Base-by-base conservation (phyloP, 2,329 filamentous ascomycete species). In the Tolypocladium pustulatum region DNA sequence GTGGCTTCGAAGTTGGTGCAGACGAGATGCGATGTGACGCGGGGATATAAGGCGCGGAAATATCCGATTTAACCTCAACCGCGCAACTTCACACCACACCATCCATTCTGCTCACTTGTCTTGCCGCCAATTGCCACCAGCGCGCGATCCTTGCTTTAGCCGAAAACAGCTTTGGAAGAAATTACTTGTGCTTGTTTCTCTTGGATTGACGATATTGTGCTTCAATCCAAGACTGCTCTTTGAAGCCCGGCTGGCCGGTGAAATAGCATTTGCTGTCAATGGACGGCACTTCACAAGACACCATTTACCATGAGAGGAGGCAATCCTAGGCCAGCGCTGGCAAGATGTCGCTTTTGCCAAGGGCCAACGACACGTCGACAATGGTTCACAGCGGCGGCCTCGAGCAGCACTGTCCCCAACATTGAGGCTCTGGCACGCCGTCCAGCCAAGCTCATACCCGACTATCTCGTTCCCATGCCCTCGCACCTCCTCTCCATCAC, bases 401-500 rank as follows among this genome's bases (percentile, higher is more conserved):
- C 49, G 9, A 22, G 34, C 30, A 22, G 5, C 17, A 46, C 25
- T 15, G 20, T 30, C 13, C 25, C 36, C 3, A 58, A 64, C 27
- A 36, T 65, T 13, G 56, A 65, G 37, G 64, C 59, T 40, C 61
- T 72, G 58, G 69, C 65, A 43, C 57, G 61, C 4, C 67, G 65
- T 6, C 65, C 67, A 0, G 60, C 71, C 54, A 76, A 73, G 61
- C 60, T 70, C 62, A 75, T 76, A 59, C 69, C 68, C 27, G 78
- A 81, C 67, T 70, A 72, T 61, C 72, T 81, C 53, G 78, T 81
- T 38, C 82, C 85, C 0, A 85, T 81, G 58, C 81, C 78, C 34
- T 87, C 85, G 0, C 78, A 86, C 71, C 83, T 90, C 53, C 81
- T 96, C 54, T 77, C 80, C 63, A 75, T 84, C 36, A 81, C 85